Evolutionary conservation across 768 basidiomycete species (phyloP), one percentile per base, ranked within the genome.

Genomic region (Scleroderma citrinum): DNA sequence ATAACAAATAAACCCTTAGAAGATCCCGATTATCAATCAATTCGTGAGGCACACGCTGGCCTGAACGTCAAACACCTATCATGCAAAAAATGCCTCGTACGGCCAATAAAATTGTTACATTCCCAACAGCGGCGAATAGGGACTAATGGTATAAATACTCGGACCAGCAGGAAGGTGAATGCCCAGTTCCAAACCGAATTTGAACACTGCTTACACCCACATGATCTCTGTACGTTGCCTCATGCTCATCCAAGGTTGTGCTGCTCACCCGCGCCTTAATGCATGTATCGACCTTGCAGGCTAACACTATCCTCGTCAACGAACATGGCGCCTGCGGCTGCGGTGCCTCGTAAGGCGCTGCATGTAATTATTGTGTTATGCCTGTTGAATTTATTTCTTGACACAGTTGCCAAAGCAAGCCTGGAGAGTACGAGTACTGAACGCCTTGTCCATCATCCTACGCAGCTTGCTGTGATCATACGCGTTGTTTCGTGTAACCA

Each of bases 391-490:
- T 13, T 31, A 32, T 12, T 7, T 7, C 8, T 31, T 14, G 31
- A 24, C 31, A n/a, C n/a, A 35, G 44, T 11, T 45, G 31, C 21
- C 16, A 21, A 30, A 30, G 42, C 42, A 12, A 44, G 42, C 5
- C 42, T 13, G 30, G 30, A 14, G 4, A 10, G 14, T 44, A 26
- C n/a, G n/a, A 29, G 43, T 44, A 26, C 43, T 49, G 50, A 54
- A 53, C 11, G 44, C 29, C 34, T 35, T 13, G n/a, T 35, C 34
- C 34, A 35, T 35, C 34, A 12, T 12, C 34, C n/a, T n/a, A n/a
- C n/a, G n/a, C n/a, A n/a, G n/a, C n/a, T 12, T 35, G 12, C n/a
- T 6, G 34, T 35, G 31, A 32, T n/a, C 13, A n/a, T 3, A 6
- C 34, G n/a, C 13, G n/a, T 5, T 35, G 12, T 12, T 35, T 6